Evolutionary conservation across 1,284 basidiomycete species (phyloP).

Genomic region (Stereum hirsutum): DNA sequence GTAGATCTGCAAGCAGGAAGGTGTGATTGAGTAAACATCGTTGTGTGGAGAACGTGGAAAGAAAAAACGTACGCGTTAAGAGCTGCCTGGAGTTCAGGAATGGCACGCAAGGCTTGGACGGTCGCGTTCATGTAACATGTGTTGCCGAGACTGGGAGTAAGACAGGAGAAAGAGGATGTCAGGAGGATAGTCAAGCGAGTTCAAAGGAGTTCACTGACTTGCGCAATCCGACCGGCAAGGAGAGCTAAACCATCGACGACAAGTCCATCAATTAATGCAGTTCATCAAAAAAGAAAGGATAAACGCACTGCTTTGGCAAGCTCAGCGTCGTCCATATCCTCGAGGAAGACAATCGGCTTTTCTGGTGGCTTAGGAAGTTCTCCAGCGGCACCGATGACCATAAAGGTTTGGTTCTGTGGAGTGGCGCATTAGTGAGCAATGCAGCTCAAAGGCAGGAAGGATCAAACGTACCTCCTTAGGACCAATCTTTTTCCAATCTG

Average conservation of each 20-base stretch:
- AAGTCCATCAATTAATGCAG: background rate
- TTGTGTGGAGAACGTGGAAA: background rate
- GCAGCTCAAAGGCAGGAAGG: background rate
- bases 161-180: conserved; percentile 21
- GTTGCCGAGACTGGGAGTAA: conserved; percentile 57
- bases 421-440: background rate
- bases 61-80: conserved; percentile 25
- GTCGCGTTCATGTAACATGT: conserved; percentile 97
- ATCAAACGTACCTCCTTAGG: conserved; percentile 59
- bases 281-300: background rate
- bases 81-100: conserved; percentile 80
- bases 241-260: conserved; percentile 27
- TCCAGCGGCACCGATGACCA: conserved; percentile 89
- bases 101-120: conserved; percentile 83
- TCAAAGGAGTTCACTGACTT: conserved; percentile 31
- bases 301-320: conserved; percentile 70
- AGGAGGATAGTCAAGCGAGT: conserved; percentile 16
- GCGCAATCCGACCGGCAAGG: conserved; percentile 61
- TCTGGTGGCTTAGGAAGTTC: conserved; percentile 84
- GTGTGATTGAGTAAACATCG: background rate
- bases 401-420: conserved; percentile 64
- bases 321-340: conserved; percentile 83
- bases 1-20: background rate
- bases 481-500: conserved; percentile 74
- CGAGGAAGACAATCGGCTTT: conserved; percentile 74